Base-by-base conservation (phyloP, 2,329 filamentous ascomycete species). In the Teratosphaeria epicoccoides region DNA sequence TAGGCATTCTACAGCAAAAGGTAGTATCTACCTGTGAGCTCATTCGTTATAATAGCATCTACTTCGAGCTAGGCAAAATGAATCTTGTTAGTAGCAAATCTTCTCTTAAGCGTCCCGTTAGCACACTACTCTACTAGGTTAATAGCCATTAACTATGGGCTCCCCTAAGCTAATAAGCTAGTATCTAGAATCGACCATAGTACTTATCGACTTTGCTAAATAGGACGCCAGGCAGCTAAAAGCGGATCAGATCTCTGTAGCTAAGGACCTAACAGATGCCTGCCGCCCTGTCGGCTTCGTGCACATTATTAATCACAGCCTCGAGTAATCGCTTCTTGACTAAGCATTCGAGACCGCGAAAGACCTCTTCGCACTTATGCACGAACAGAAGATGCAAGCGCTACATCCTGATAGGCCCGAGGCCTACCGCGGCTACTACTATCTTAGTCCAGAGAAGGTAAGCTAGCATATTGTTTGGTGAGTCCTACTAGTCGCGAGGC, bases 261-360 rank as follows among this genome's bases (percentile, higher is more conserved):
- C 68, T 1, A 47, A 56, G 22, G 50, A 68, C n/a, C 66, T 73
- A 20, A 69, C 72, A 50, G 50, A 61, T 5, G 70, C 69, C 0
- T 71, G 71, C 25, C 62, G 61, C 17, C 59, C 57, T 5, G 62
- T 68, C 7, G 71, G 71, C 2, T 73, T 73, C 52, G 70, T 72
- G 33, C 71, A 72, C 52, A 59, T 74, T 24, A 63, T 59, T 49
- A 70, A 70, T 44, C 68, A 72, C 50, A 68, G 68, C 1, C 55
- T 74, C 0, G 50, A 57, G 2, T 58, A 59, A 29, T 58, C 65
- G 24, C 52, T 57, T 26, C 59, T 71, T 1, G 58, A 63, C 10
- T 52, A 64, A 54, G 56, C 55, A 12, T 61, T 62, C 51, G 25
- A 47, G 1, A 53, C 66, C 61, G 63, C 61, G 2, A 65, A 66